A percentile compares a stretch with the other conserved stretches of the same genome.
Conservation (phyloP, 352 stramenopile genomes). For the Thalassiosira pacifica region DNA sequence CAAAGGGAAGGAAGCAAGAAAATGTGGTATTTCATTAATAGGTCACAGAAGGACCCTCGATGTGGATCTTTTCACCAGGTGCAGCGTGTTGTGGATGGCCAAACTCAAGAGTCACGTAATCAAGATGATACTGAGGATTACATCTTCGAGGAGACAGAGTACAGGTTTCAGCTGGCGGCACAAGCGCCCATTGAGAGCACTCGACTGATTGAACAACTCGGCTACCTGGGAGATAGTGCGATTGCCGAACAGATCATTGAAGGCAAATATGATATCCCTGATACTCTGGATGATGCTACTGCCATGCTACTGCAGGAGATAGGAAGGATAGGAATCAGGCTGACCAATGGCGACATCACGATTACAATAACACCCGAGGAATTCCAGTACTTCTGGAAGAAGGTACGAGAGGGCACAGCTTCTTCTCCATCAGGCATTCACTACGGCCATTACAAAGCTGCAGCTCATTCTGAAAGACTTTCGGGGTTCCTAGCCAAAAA, state of each 20-base stretch:
- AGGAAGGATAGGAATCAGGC: background rate
- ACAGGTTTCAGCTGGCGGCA: background rate
- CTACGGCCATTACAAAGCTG: constrained; percentile 25
- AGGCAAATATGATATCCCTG: constrained; percentile 18
- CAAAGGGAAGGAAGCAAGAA: too few species aligned
- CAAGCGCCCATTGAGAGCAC: constrained; percentile 17
- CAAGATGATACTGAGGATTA: constrained; percentile 1
- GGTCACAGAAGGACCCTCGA: background rate
- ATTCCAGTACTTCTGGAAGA: background rate
- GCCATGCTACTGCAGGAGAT: background rate
- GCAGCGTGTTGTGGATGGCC: background rate
- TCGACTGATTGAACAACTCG: constrained; percentile 1
- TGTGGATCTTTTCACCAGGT: background rate
- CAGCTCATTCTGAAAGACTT: background rate
- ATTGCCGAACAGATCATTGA: constrained; percentile 7
- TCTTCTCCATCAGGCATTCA: constrained; percentile 7
- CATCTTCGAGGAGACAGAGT: constrained; percentile 12
- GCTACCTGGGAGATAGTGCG: background rate
- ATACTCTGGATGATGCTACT: constrained; percentile 6
- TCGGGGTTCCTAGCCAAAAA: background rate
- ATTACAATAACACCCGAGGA: background rate
- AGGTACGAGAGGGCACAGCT: background rate
- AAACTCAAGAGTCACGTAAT: background rate
- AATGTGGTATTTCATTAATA: too few species aligned
- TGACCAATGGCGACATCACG: background rate